Evolutionary conservation across 306 rosid species (phyloP).

Genomic region (Heteromeles arbutifolia): DNA sequence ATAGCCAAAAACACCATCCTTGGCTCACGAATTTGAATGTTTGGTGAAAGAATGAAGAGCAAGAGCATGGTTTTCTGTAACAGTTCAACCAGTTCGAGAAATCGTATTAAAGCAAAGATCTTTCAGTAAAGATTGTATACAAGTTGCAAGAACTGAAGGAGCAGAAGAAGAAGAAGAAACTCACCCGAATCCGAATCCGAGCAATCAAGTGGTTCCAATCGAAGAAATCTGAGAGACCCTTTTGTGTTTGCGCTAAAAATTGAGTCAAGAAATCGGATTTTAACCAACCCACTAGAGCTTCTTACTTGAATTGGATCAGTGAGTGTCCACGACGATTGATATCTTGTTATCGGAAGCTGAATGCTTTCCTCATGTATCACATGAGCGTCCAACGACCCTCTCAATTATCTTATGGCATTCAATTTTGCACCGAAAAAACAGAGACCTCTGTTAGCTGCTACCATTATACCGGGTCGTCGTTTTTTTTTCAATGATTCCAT

Average conservation of each 20-base stretch:
- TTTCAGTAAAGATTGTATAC: too few relatives aligned
- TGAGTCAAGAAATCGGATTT: background rate
- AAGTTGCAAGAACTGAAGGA: background rate
- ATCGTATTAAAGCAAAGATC: background rate
- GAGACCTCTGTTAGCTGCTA: too few relatives aligned
- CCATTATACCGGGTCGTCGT: too few relatives aligned
- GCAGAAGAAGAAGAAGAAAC: background rate
- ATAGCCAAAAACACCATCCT: too few relatives aligned
- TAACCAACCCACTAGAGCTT: background rate
- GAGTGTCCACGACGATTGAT: background rate
- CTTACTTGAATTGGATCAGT: background rate
- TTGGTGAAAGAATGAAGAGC: background rate
- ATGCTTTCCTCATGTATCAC: background rate
- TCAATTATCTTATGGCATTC: background rate
- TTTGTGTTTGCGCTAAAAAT: background rate
- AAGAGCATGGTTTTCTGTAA: background rate
- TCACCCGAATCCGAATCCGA: background rate
- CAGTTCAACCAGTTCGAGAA: background rate
- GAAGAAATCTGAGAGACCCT: background rate
- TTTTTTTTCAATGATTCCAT: too few relatives aligned
- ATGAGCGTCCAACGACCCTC: background rate
- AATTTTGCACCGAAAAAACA: too few relatives aligned
- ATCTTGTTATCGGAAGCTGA: background rate
- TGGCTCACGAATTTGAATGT: background rate
- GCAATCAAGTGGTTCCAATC: background rate